phyloP scores from a whole-genome alignment of 345 rosid genomes.

The Syzygium grande region DNA sequence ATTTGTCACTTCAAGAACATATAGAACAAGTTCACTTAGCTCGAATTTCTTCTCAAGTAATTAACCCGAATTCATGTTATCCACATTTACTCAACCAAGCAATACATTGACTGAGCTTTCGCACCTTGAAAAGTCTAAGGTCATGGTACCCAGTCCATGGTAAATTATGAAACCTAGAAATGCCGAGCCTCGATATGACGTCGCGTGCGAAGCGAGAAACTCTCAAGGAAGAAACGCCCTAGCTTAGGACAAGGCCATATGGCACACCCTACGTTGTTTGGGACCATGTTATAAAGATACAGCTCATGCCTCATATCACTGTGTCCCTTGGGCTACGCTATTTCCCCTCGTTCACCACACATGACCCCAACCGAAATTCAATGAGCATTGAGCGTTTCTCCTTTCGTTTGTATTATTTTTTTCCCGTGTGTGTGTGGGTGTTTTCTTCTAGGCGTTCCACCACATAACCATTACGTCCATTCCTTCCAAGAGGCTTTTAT shows the following conservation, averaged over 20 bases:
- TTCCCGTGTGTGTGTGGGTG: neutral
- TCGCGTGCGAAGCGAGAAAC: neutral
- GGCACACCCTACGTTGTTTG: neutral
- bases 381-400: neutral
- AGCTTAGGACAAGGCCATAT: neutral
- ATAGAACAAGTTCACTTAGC: neutral
- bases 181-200: neutral
- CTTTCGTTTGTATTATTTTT: neutral
- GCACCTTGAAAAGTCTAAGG: neutral
- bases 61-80: neutral
- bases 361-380: neutral
- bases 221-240: neutral
- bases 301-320: neutral
- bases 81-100: neutral
- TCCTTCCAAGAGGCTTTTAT: neutral
- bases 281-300: neutral
- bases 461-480: neutral
- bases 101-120: neutral
- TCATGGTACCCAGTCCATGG: neutral
- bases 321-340: neutral
- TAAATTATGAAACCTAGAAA: neutral
- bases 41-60: neutral
- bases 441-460: neutral
- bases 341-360: neutral
- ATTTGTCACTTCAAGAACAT: neutral